Conservation (phyloP, 164 flowering plant genomes). For the Paratinospora sagittata region DNA sequence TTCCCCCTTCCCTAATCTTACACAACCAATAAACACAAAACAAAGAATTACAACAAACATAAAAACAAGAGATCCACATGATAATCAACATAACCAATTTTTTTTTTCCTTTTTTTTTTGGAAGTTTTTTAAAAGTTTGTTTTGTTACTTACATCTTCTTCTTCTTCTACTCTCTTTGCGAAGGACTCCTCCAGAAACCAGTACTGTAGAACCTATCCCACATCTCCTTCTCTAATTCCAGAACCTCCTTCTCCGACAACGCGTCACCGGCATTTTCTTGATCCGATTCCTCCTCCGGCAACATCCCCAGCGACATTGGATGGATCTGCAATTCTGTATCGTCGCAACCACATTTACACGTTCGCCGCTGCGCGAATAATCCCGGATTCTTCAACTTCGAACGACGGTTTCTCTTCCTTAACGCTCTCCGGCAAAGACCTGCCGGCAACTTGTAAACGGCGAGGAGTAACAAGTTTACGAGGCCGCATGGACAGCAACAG, state of each 20-base stretch:
- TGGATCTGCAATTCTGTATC: too few relatives aligned
- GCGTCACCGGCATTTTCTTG: neutral
- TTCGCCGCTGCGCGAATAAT: slow-evolving; percentile 16
- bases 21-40: neutral
- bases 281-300: slow-evolving; percentile 31
- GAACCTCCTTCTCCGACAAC: slow-evolving; percentile 24
- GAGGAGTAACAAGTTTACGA: slow-evolving; percentile 46
- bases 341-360: slow-evolving; percentile 32
- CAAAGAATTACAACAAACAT: neutral
- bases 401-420: slow-evolving; percentile 31
- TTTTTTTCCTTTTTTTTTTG: too few relatives aligned
- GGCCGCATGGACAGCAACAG: slow-evolving; percentile 85
- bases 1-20: neutral
- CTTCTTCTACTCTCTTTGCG: slow-evolving; percentile 38
- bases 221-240: slow-evolving; percentile 77
- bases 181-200: slow-evolving; percentile 92
- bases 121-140: too few relatives aligned
- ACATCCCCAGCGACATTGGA: too few relatives aligned
- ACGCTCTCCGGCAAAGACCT: slow-evolving; percentile 54
- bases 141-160: too few relatives aligned
- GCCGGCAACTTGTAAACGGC: slow-evolving; percentile 75
- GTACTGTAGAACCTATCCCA: slow-evolving; percentile 56
- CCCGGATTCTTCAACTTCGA: slow-evolving; percentile 27
- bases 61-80: neutral
- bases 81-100: too few relatives aligned